Evolutionary conservation across 2,329 filamentous ascomycete genomes (phyloP).

Genomic region (Aspergillus arachidicola): DNA sequence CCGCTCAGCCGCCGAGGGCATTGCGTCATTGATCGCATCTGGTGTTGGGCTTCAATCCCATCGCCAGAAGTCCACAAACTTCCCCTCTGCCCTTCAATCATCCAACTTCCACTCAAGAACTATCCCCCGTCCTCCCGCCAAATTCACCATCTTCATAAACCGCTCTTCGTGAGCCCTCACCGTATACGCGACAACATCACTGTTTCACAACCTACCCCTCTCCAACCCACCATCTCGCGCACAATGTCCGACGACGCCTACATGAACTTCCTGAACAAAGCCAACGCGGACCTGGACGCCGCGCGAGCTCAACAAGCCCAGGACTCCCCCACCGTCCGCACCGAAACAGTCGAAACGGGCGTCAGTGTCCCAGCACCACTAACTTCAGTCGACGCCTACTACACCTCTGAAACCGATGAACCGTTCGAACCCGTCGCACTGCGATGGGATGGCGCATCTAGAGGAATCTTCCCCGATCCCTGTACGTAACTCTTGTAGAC

Average conservation of each 20-base stretch:
- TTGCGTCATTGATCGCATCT: slow-evolving; percentile 30
- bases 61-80: slow-evolving; percentile 7
- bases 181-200: not conserved
- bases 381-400: slow-evolving; percentile 62
- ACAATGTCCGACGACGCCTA: slow-evolving; percentile 74
- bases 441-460: slow-evolving; percentile 50
- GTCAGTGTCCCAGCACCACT: slow-evolving; percentile 65
- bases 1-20: slow-evolving; percentile 18
- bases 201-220: not conserved
- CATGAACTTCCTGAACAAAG: slow-evolving; percentile 81
- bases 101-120: not conserved
- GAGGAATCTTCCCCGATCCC: slow-evolving; percentile 38
- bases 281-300: slow-evolving; percentile 67
- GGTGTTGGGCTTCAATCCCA: slow-evolving; percentile 17
- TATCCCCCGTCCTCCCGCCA: not conserved
- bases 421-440: slow-evolving; percentile 78
- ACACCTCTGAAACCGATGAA: slow-evolving; percentile 82
- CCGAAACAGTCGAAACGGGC: slow-evolving; percentile 47
- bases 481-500: slow-evolving; percentile 26
- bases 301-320: slow-evolving; percentile 25
- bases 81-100: not conserved
- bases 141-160: not conserved
- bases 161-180: not conserved
- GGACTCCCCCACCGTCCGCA: slow-evolving; percentile 30
- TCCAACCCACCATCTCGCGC: slow-evolving; percentile 14